Evolutionary conservation across 441 rosid species (phyloP), one percentile per base, ranked within the genome.

Genomic region (Capsella rubella): DNA sequence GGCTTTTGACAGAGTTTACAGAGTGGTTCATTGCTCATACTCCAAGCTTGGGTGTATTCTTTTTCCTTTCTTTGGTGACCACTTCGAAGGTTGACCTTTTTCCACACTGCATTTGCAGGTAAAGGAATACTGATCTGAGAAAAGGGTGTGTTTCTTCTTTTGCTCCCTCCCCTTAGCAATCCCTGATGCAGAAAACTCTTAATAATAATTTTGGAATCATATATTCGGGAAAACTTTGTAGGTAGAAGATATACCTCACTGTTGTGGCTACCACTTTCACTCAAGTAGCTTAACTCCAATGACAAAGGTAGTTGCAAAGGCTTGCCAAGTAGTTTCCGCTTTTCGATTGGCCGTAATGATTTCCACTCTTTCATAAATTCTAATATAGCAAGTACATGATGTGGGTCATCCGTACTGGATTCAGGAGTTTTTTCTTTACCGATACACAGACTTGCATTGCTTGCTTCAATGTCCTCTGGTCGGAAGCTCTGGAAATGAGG

Each of bases 1-100:
- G 83, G 88, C 59, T 81, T 76, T 83, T 95, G 99, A 78, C 98
- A 95, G 72, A 90, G 92, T 84, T 95, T 95, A 78, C 99, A 95
- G 60, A 95, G 99, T 58, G 99, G 99, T 80, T 87, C 95, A 54
- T 80, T 83, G 54, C 58, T 74, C 66, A 73, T 54, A 60, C 83
- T 84, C 99, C 99, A 92, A 64, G 87, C 96, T 87, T 95, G 99
- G 61, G 85, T 81, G 58, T 89, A 95, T 80, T 85, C 87, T 67
- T 82, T 92, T 79, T 91, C 96, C 82, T 87, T 90, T 81, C 79
- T 87, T 61, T 82, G 68, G 73, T 72, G 74, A 58, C 88, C 80
- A 73, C 81, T 64, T 47, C 82, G 81, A 61, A 92, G 81, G 77
- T 71, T 74, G 78, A 91, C 86, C 78, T 67, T 86, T 83, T 85